phyloP scores from a whole-genome alignment of 768 basidiomycete species.

The Heimioporus sp. region DNA sequence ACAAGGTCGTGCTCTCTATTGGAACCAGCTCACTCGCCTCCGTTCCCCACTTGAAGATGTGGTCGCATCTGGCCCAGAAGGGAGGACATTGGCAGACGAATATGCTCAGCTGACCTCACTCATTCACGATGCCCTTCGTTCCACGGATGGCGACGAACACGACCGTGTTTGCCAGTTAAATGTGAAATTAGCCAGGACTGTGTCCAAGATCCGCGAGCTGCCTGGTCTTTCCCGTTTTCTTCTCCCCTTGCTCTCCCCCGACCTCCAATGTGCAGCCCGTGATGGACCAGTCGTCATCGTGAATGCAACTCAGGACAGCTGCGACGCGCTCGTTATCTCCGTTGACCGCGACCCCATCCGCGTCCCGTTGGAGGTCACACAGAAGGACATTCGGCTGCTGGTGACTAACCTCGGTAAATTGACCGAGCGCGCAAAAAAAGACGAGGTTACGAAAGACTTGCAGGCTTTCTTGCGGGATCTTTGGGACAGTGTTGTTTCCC shows the following conservation, averaged over 20 bases:
- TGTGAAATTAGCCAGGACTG: not conserved
- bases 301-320: constrained; percentile 20
- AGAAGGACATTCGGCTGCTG: not conserved
- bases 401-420: not conserved
- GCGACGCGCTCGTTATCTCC: too few species aligned
- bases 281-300: constrained; percentile 25
- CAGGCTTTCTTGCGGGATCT: too few species aligned
- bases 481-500: not conserved
- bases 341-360: not conserved
- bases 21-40: constrained; percentile 11
- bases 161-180: not conserved
- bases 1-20: too few species aligned
- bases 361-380: not conserved
- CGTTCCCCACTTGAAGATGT: not conserved
- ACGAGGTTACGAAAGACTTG: not conserved
- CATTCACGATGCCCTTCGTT: not conserved
- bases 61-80: not conserved
- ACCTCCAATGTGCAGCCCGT: not conserved
- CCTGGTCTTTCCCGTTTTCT: not conserved
- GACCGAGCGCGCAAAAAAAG: not conserved
- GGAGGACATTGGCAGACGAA: not conserved
- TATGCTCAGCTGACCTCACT: not conserved
- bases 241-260: not conserved
- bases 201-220: not conserved
- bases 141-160: not conserved